Conservation (phyloP, 768 basidiomycete species). For the Trametes elegans region DNA sequence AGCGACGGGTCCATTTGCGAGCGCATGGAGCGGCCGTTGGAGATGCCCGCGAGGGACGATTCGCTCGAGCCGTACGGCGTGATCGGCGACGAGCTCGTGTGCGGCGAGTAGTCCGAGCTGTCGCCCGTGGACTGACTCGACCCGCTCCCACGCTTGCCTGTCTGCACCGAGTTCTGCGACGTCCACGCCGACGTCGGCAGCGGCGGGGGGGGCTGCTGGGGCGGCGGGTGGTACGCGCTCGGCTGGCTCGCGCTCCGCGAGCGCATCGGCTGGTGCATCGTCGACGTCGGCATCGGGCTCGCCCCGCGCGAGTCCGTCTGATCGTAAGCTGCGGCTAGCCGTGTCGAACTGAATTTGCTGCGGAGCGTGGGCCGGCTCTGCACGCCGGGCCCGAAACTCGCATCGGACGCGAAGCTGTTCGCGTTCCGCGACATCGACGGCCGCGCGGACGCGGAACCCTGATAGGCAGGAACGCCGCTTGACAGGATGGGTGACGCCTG, state of each 20-base stretch:
- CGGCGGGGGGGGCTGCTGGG: slow-evolving; percentile 49
- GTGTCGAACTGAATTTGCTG: slow-evolving; percentile 70
- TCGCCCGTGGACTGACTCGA: slow-evolving; percentile 81
- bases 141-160: slow-evolving; percentile 76
- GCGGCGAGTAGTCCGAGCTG: slow-evolving; percentile 83
- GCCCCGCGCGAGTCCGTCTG: slow-evolving; percentile 27
- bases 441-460: slow-evolving; percentile 30
- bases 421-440: slow-evolving; percentile 47
- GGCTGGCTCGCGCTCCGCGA: slow-evolving; percentile 83
- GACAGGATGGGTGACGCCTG: slow-evolving; percentile 15
- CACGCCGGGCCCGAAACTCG: slow-evolving; percentile 19
- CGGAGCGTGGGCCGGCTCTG: slow-evolving; percentile 38
- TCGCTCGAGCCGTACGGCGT: slow-evolving; percentile 91
- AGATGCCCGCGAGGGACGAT: slow-evolving; percentile 62
- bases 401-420: slow-evolving; percentile 45
- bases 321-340: slow-evolving; percentile 54
- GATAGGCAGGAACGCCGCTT: slow-evolving; percentile 34
- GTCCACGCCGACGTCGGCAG: slow-evolving; percentile 52
- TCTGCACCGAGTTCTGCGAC: slow-evolving; percentile 39
- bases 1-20: no score
- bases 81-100: slow-evolving; percentile 74
- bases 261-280: slow-evolving; percentile 34
- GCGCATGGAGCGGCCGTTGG: slow-evolving; percentile 38
- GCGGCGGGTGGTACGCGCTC: slow-evolving; percentile 57
- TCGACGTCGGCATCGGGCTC: slow-evolving; percentile 23